A percentile compares a stretch with the other conserved stretches of the same genome.
Evolutionary conservation across 495 filamentous ascomycete genomes (phyloP).

Genomic region (Parathielavia hyrcaniae): DNA sequence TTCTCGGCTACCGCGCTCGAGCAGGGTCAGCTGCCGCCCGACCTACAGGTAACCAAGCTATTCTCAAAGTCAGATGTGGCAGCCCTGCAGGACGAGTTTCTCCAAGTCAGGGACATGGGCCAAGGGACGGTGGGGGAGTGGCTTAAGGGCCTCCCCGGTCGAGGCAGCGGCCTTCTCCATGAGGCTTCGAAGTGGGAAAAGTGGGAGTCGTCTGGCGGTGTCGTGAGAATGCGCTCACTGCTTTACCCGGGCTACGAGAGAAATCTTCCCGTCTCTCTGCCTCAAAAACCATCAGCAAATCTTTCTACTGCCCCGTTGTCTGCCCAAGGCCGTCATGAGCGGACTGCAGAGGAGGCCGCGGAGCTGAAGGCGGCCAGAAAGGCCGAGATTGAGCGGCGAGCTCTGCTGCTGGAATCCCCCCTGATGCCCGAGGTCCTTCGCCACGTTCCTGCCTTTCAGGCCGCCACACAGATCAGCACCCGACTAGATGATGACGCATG

Average conservation of each 20-base stretch:
- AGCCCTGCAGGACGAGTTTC: slow-evolving; percentile 49
- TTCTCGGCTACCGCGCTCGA: slow-evolving; percentile 49
- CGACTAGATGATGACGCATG: slow-evolving; percentile 60
- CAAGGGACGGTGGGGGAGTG: slow-evolving; percentile 61
- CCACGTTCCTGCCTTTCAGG: slow-evolving; percentile 63
- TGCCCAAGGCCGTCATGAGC: slow-evolving; percentile 28
- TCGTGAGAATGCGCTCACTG: slow-evolving; percentile 35
- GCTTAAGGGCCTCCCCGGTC: slow-evolving; percentile 60
- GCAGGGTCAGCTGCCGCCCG: slow-evolving; percentile 39
- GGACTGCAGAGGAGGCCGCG: slow-evolving; percentile 41
- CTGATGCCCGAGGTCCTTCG: slow-evolving; percentile 51
- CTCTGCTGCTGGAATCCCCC: slow-evolving; percentile 55
- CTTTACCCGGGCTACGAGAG: slow-evolving; percentile 25
- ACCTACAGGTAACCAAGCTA: slow-evolving; percentile 51
- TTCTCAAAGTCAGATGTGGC: slow-evolving; percentile 55
- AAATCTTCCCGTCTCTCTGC: neutral
- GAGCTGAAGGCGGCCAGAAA: slow-evolving; percentile 54
- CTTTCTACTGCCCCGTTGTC: neutral
- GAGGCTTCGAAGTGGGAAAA: slow-evolving; percentile 64
- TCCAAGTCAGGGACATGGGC: slow-evolving; percentile 53
- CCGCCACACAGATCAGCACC: slow-evolving; percentile 58
- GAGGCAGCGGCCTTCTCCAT: slow-evolving; percentile 50
- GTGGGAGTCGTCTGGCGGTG: slow-evolving; percentile 53
- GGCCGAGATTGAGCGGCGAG: slow-evolving; percentile 63
- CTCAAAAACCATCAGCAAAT: neutral